Percentiles rank a stretch among this genome's conserved stretches.
Evolutionary conservation across 192 early-diverging fungal species (phyloP).

Genomic region (Gryganskiella cystojenkinii): DNA sequence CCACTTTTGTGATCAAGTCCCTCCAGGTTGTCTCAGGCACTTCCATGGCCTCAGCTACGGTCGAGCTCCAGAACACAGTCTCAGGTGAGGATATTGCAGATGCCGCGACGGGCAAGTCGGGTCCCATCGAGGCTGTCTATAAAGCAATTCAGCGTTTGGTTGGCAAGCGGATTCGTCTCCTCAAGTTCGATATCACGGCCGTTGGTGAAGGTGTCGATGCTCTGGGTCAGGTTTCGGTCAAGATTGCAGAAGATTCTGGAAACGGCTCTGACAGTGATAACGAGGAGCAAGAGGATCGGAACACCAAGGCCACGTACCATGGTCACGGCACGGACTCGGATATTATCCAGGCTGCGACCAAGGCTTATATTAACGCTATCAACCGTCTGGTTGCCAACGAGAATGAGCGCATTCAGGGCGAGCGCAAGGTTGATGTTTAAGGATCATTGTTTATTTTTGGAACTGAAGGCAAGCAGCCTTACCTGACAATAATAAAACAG

Average conservation of each 20-base stretch:
- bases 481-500: no score
- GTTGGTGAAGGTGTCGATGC: constrained; percentile 90
- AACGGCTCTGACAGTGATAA: constrained; percentile 64
- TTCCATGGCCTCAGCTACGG: constrained; percentile 83
- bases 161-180: constrained; percentile 76
- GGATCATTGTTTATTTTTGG: no score
- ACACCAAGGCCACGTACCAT: constrained; percentile 66
- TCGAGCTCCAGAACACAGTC: constrained; percentile 74
- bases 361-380: constrained; percentile 89
- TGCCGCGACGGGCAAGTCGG: constrained; percentile 83
- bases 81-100: constrained; percentile 63
- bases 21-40: constrained; percentile 87
- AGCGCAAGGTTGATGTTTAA: constrained; percentile 50
- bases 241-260: constrained; percentile 64
- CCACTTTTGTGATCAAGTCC: constrained; percentile 71
- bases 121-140: constrained; percentile 92
- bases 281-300: constrained; percentile 27
- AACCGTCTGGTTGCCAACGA: constrained; percentile 70
- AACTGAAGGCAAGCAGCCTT: no score
- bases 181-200: constrained; percentile 87
- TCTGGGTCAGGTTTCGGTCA: constrained; percentile 86
- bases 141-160: constrained; percentile 89
- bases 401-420: constrained; percentile 35
- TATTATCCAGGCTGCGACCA: constrained; percentile 87
- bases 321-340: constrained; percentile 88